phyloP scores from a whole-genome alignment of 148 eudicot genomes.

The Cornus kousa region DNA sequence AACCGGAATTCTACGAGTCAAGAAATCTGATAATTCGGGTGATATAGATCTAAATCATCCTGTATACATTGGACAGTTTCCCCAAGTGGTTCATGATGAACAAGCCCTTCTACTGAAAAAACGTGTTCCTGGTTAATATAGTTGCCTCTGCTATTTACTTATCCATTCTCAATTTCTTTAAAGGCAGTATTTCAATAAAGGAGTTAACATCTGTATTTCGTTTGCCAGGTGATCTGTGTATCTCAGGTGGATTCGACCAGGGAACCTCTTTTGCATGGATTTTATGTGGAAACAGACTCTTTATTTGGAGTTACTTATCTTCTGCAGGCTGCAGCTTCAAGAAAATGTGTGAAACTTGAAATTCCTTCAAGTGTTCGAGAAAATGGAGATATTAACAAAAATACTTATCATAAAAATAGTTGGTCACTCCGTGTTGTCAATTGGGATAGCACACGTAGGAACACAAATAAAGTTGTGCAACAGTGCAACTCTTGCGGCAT shows the following conservation, averaged over 20 bases:
- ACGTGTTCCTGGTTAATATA: constrained; percentile 51
- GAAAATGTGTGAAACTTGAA: constrained; percentile 67
- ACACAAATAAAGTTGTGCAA: constrained; percentile 23
- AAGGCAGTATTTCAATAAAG: background rate
- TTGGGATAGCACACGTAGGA: constrained; percentile 48
- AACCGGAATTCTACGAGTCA: constrained; percentile 58
- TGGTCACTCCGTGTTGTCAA: constrained; percentile 67
- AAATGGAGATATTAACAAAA: constrained; percentile 32
- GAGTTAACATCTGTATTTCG: constrained; percentile 3
- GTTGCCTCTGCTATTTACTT: background rate
- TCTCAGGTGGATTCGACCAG: constrained; percentile 91
- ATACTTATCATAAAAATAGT: constrained; percentile 32
- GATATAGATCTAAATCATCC: constrained; percentile 56
- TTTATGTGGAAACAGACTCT: constrained; percentile 69
- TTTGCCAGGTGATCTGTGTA: constrained; percentile 53
- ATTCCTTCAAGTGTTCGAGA: constrained; percentile 46
- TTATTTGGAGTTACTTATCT: constrained; percentile 76
- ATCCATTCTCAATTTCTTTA: background rate
- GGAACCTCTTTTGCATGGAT: constrained; percentile 82
- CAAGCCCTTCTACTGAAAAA: constrained; percentile 48
- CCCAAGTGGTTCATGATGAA: constrained; percentile 81
- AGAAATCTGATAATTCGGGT: constrained; percentile 54
- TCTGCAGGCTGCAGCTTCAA: constrained; percentile 76
- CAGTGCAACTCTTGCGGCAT: constrained; percentile 62
- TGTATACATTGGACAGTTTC: constrained; percentile 86